Conservation (phyloP, 495 filamentous ascomycete species). For the Penicillium cosmopolitanum region DNA sequence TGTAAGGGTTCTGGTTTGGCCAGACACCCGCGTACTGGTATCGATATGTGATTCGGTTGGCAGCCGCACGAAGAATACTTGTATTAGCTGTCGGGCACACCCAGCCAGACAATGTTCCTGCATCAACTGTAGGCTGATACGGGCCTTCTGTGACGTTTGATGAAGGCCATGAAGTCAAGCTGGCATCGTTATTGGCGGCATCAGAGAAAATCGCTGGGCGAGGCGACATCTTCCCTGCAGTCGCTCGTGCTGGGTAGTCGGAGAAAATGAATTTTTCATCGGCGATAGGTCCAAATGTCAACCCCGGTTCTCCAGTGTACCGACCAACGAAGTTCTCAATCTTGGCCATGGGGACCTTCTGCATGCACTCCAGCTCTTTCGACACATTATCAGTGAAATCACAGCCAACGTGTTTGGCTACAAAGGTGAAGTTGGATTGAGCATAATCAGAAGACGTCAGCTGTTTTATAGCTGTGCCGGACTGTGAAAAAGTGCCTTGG, state of each 20-base stretch:
- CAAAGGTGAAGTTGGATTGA: conserved; percentile 42
- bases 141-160: conserved; percentile 11
- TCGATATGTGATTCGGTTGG: conserved; percentile 35
- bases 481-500: conserved; percentile 18
- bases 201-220: conserved; percentile 13
- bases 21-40: conserved; percentile 54
- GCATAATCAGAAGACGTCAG: conserved; percentile 41
- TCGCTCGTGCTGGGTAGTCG: conserved; percentile 19
- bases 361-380: conserved; percentile 50
- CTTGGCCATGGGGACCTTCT: conserved; percentile 27
- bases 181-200: conserved; percentile 6
- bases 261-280: conserved; percentile 15
- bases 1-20: conserved; percentile 39
- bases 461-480: neutral
- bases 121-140: conserved; percentile 2
- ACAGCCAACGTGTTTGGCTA: conserved; percentile 45
- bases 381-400: conserved; percentile 37
- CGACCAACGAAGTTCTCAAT: conserved; percentile 38
- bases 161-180: conserved; percentile 4
- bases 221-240: conserved; percentile 13
- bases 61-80: conserved; percentile 15
- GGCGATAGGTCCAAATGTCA: conserved; percentile 15
- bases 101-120: conserved; percentile 10
- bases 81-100: conserved; percentile 17
- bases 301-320: conserved; percentile 3